Conservation (phyloP, 371 early-diverging fungal genomes). For the Apophysomyces variabilis region DNA sequence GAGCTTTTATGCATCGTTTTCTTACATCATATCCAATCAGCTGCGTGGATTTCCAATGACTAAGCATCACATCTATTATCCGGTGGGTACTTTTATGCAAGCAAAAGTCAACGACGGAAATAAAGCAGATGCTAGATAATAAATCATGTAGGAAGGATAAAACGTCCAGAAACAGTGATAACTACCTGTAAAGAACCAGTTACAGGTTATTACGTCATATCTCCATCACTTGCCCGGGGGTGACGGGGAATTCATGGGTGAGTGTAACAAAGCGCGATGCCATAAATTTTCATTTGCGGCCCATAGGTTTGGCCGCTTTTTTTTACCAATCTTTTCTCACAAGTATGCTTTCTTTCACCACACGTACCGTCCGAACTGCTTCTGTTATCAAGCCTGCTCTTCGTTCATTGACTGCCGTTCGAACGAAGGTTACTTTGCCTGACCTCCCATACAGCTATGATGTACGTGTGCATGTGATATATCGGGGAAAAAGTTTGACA, state of each 20-base stretch:
- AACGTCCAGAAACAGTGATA: too few species aligned
- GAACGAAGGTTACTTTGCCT: slow-evolving; percentile 73
- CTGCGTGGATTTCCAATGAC: too few species aligned
- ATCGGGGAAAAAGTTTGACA: slow-evolving; percentile 15
- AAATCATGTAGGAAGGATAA: too few species aligned
- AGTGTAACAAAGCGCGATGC: neutral
- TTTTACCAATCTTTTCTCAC: neutral
- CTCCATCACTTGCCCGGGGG: too few species aligned
- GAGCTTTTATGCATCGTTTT: too few species aligned
- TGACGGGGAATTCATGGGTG: neutral
- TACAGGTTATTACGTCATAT: too few species aligned
- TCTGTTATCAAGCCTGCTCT: slow-evolving; percentile 37
- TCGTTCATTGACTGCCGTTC: slow-evolving; percentile 52
- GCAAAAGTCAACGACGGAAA: too few species aligned
- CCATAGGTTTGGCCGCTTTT: neutral
- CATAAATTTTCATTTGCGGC: slow-evolving; percentile 7
- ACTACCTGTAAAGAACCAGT: too few species aligned
- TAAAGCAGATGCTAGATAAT: too few species aligned
- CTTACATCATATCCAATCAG: too few species aligned
- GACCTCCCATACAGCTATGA: slow-evolving; percentile 78
- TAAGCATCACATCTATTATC: too few species aligned
- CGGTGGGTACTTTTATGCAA: too few species aligned
- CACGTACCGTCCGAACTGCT: slow-evolving; percentile 48
- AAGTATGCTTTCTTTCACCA: slow-evolving; percentile 51
- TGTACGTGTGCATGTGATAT: slow-evolving; percentile 52